A percentile compares a stretch with the other conserved stretches of the same genome.
phyloP scores from a whole-genome alignment of 768 basidiomycete genomes.

The Rhizopogon vinicolor region DNA sequence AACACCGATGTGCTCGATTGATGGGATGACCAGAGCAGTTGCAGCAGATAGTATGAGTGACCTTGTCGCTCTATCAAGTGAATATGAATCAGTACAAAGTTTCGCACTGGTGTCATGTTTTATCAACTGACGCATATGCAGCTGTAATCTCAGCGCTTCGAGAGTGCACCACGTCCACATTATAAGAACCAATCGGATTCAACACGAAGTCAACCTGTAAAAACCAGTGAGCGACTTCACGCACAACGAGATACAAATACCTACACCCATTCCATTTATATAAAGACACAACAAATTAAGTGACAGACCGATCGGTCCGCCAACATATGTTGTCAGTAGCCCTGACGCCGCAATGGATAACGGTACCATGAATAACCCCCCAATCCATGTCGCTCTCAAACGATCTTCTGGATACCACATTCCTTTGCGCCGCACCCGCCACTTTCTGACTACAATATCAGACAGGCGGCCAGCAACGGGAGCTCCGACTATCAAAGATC shows the following conservation, averaged over 20 bases:
- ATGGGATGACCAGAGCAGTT: slow-evolving; percentile 46
- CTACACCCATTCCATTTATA: slow-evolving; percentile 55
- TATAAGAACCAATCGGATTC: slow-evolving; percentile 47
- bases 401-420: slow-evolving; percentile 62
- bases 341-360: slow-evolving; percentile 43
- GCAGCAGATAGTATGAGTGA: slow-evolving; percentile 37
- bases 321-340: slow-evolving; percentile 40
- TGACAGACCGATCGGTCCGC: slow-evolving; percentile 39
- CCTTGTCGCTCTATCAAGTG: slow-evolving; percentile 39
- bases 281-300: slow-evolving; percentile 50
- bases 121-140: slow-evolving; percentile 18
- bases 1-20: slow-evolving; percentile 50
- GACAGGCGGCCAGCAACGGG: slow-evolving; percentile 53
- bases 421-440: slow-evolving; percentile 42
- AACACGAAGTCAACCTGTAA: slow-evolving; percentile 47
- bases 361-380: slow-evolving; percentile 43
- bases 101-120: no score
- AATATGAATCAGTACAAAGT: not conserved
- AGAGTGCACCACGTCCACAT: slow-evolving; percentile 50
- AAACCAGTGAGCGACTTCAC: not conserved
- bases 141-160: slow-evolving; percentile 58
- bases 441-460: slow-evolving; percentile 42
- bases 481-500: slow-evolving; percentile 45
- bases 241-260: slow-evolving; percentile 7
- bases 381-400: slow-evolving; percentile 41